Evolutionary conservation across 139 green algal genomes (phyloP).

Genomic region (Chlorella vulgaris): DNA sequence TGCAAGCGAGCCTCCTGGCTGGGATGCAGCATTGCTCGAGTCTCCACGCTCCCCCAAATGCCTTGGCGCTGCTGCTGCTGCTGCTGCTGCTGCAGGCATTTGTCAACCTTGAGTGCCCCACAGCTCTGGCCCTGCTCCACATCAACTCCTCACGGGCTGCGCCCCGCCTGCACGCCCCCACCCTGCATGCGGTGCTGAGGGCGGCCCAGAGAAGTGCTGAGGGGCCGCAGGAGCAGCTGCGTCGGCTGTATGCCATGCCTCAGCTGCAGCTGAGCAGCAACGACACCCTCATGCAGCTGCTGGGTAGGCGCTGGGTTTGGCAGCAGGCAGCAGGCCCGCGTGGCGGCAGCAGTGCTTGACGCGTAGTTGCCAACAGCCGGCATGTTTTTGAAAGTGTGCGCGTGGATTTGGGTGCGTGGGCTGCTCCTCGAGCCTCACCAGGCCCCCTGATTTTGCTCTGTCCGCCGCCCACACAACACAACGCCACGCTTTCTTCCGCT

Average conservation of each 20-base stretch:
- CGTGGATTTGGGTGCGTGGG: neutral
- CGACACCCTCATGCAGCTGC: slow-evolving; percentile 18
- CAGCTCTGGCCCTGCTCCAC: slow-evolving; percentile 6
- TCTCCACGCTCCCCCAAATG: neutral
- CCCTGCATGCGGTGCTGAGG: neutral
- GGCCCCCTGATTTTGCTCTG: too few species aligned
- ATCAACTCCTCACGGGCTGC: neutral
- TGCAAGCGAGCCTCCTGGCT: too few species aligned
- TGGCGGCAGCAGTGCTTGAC: neutral
- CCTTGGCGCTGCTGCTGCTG: neutral
- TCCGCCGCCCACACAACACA: too few species aligned
- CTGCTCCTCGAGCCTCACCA: neutral
- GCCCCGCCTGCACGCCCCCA: neutral
- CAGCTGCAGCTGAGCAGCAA: neutral
- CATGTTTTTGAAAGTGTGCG: neutral
- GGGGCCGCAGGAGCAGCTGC: neutral
- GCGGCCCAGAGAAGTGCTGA: neutral
- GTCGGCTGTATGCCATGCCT: neutral
- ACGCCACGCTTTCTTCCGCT: too few species aligned
- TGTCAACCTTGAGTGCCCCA: slow-evolving; percentile 13
- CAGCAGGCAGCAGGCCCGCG: neutral
- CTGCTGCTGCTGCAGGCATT: slow-evolving; percentile 12
- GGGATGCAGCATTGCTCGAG: too few species aligned
- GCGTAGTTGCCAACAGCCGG: too few species aligned
- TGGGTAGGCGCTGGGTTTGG: neutral